Evolutionary conservation across 2,329 filamentous ascomycete species (phyloP).

Genomic region (Zymoseptoria ardabiliae): DNA sequence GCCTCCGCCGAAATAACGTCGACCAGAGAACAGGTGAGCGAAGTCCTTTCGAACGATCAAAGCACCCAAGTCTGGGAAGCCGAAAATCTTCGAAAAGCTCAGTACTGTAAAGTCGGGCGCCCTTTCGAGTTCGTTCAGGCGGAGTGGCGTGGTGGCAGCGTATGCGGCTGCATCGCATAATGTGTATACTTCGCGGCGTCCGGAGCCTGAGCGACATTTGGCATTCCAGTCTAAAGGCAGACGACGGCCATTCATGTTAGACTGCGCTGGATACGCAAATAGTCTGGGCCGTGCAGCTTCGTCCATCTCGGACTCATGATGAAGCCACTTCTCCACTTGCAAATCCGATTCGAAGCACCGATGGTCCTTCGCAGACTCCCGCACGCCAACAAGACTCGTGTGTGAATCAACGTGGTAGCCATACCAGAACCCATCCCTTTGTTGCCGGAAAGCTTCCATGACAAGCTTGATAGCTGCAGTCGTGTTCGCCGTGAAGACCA

Average conservation of each 20-base stretch:
- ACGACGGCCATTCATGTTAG: conserved; percentile 80
- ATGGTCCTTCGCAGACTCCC: conserved; percentile 55
- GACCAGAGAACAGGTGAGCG: conserved; percentile 51
- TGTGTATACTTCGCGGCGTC: conserved; percentile 45
- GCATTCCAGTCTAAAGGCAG: conserved; percentile 62
- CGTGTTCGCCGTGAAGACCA: conserved; percentile 87
- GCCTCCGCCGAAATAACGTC: conserved; percentile 86
- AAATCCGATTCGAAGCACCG: conserved; percentile 58
- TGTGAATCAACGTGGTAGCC: conserved; percentile 78
- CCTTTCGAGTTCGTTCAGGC: conserved; percentile 53
- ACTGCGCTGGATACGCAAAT: conserved; percentile 85
- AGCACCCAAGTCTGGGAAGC: conserved; percentile 84
- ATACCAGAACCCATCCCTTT: conserved; percentile 65
- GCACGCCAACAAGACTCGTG: conserved; percentile 76
- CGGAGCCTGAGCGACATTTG: not conserved
- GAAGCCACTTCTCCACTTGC: conserved; percentile 60
- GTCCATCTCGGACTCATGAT: conserved; percentile 13
- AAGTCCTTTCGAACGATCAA: conserved; percentile 71
- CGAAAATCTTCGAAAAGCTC: conserved; percentile 97
- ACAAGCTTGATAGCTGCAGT: conserved; percentile 87
- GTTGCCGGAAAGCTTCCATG: conserved; percentile 64
- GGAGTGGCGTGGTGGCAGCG: conserved; percentile 67
- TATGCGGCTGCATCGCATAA: conserved; percentile 79
- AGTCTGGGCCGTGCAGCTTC: conserved; percentile 35
- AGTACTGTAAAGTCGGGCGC: conserved; percentile 80